Evolutionary conservation across 257 asterid species (phyloP), one percentile per base, ranked within the genome.

Genomic region (Lantana camara): DNA sequence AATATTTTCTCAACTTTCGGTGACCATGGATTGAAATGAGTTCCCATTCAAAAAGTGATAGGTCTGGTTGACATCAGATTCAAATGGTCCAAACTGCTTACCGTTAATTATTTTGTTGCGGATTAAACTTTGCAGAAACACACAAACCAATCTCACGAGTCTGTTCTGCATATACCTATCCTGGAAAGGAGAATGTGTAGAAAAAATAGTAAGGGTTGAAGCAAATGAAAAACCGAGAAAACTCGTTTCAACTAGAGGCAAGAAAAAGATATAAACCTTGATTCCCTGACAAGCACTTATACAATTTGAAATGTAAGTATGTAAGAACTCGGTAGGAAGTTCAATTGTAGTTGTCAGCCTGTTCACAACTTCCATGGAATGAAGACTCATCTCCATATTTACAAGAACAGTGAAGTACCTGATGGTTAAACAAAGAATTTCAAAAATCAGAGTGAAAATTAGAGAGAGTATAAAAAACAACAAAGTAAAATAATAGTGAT

Each of bases 371-470:
- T 94, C 99, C 97, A 94, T 94, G 40, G 97, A 94, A 68, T 94
- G 99, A 77, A 94, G 99, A 77, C 99, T 94, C 99, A 94, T 94
- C 75, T 94, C 99, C 99, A 94, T 94, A 79, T 77, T 90, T 45
- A 88, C 99, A 72, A 94, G 97, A 75, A 94, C 99, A n/a, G 90
- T 85, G 66, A 87, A 90, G 79, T 87, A 94, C 67, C 99, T 94
- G 91, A 71, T 38, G 52, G 46, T 61, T 47, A 38, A 7, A n/a
- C n/a, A n/a, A n/a, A 10, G 69, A 73, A 61, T 32, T 45, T 41
- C 61, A 29, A 56, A 27, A 27, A 22, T 64, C 29, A 66, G 49
- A 63, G 58, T 53, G 57, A 44, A 66, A 68, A 19, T 32, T 11
- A 34, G 35, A 29, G 52, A 50, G 34, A 8, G 19, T 30, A 47